Percentiles rank a stretch among this genome's conserved stretches.
These are phyloP conservation scores for Plasmodium gaboni DNA, from an alignment of 169 alveolate genomes.

Conservation along the genomic window DNA sequence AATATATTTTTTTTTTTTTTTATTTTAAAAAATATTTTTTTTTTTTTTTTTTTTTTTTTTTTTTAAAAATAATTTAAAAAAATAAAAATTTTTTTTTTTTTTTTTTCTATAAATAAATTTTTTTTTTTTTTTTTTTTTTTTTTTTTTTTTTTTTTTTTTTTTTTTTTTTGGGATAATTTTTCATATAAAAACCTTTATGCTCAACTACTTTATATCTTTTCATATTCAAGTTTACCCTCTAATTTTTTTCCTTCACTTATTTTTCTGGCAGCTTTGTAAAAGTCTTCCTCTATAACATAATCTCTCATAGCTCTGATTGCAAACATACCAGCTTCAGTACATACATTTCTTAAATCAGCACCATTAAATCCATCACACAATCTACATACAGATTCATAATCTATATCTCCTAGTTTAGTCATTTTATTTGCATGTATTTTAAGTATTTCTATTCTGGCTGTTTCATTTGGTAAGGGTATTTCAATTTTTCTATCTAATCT, in stretches of 20 bases:
- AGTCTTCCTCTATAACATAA: conserved; percentile 98
- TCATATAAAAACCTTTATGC: background rate
- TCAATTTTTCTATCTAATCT: conserved; percentile 99
- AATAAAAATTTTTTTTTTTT: conserved; percentile 5
- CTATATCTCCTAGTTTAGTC: conserved; percentile 96
- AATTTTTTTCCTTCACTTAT: conserved; percentile 96
- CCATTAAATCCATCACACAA: conserved; percentile 98
- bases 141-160: background rate
- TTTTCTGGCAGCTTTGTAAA: conserved; percentile 97
- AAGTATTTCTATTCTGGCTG: conserved; percentile 95
- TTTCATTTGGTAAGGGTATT: conserved; percentile 98
- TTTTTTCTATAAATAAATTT: too few species aligned
- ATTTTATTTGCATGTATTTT: conserved; percentile 97
- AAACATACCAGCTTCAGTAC: conserved; percentile 97
- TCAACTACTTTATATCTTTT: conserved; percentile 81
- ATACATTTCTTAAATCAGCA: conserved; percentile 99
- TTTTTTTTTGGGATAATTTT: background rate
- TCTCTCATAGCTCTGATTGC: conserved; percentile 99
- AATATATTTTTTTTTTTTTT: too few species aligned
- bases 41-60: background rate
- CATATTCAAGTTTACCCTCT: conserved; percentile 96
- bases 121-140: background rate
- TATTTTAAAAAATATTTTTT: too few species aligned
- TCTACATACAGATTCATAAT: conserved; percentile 95
- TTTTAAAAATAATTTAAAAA: too few species aligned